Evolutionary conservation across 768 basidiomycete genomes (phyloP).

Genomic region (Termitomyces sp.): DNA sequence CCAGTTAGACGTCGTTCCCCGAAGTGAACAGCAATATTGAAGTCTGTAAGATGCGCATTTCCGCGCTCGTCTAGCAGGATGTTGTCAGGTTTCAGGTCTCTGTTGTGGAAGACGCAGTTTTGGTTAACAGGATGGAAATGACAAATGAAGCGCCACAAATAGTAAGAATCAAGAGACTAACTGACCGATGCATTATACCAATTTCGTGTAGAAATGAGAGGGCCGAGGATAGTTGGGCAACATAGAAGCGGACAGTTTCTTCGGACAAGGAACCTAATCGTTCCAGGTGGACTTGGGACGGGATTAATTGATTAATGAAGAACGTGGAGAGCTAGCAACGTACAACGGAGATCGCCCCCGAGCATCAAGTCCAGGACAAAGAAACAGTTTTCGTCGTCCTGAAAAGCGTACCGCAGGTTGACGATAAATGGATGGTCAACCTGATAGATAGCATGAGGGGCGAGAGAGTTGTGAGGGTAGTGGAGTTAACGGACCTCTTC

Average conservation of each 20-base stretch:
- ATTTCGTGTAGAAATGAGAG: constrained; percentile 90
- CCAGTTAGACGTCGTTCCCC: constrained; percentile 85
- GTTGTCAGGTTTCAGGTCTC: constrained; percentile 97
- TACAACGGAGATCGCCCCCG: constrained; percentile 92
- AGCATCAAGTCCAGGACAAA: constrained; percentile 98
- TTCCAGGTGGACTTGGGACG: constrained; percentile 77
- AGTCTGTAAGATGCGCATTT: constrained; percentile 95
- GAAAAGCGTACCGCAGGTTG: constrained; percentile 94
- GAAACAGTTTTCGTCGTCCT: constrained; percentile 98
- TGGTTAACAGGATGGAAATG: constrained; percentile 15
- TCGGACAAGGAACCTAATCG: constrained; percentile 73
- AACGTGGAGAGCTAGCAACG: constrained; percentile 26
- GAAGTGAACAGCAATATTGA: constrained; percentile 98
- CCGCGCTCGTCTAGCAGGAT: constrained; percentile 94
- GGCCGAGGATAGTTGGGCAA: constrained; percentile 87
- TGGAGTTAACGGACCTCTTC: constrained; percentile 70
- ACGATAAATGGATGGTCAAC: constrained; percentile 95
- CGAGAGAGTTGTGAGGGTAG: constrained; percentile 1
- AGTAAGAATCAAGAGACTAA: constrained; percentile 24
- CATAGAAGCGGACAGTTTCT: constrained; percentile 80
- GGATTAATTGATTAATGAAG: constrained; percentile 11
- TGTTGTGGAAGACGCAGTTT: constrained; percentile 30
- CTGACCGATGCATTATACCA: constrained; percentile 93
- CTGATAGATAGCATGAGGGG: constrained; percentile 37
- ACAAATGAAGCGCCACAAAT: constrained; percentile 23